Percentiles rank a stretch among this genome's conserved stretches.
Evolutionary conservation across 73 alveolate genomes (phyloP).

Genomic region (Paramecium pentaurelia): DNA sequence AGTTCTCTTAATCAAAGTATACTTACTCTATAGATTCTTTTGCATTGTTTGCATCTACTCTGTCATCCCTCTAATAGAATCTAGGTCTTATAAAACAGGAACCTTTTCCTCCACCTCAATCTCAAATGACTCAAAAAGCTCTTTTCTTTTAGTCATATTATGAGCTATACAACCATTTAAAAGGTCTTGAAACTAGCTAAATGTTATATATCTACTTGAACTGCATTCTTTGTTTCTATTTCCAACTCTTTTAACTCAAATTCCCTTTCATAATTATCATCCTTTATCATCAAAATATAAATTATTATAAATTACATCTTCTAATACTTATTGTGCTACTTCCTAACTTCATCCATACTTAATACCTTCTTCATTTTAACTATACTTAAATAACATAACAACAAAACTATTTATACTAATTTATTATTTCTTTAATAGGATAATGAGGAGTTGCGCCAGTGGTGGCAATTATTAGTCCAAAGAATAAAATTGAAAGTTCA

Average conservation of each 20-base stretch:
- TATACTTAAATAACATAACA: neutral
- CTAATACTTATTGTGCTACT: neutral
- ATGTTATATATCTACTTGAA: neutral
- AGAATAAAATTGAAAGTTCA: conserved; percentile 17
- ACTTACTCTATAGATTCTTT: neutral
- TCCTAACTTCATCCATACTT: neutral
- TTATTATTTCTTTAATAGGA: neutral
- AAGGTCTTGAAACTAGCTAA: conserved; percentile 10
- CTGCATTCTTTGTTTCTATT: neutral
- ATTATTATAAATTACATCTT: neutral
- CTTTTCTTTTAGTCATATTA: neutral
- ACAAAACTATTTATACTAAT: neutral
- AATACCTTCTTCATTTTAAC: neutral
- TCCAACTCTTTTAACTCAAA: neutral
- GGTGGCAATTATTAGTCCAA: conserved; percentile 46
- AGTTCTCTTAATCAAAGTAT: neutral
- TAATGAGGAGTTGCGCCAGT: conserved; percentile 35
- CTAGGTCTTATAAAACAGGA: neutral
- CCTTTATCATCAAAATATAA: neutral
- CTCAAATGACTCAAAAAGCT: neutral
- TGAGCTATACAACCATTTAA: neutral
- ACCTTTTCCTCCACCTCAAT: neutral
- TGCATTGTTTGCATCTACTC: neutral
- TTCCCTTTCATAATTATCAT: conserved; percentile 5
- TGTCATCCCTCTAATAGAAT: neutral